Base-by-base conservation (phyloP, 345 rosid genomes). In the Eucalyptus paniculata region DNA sequence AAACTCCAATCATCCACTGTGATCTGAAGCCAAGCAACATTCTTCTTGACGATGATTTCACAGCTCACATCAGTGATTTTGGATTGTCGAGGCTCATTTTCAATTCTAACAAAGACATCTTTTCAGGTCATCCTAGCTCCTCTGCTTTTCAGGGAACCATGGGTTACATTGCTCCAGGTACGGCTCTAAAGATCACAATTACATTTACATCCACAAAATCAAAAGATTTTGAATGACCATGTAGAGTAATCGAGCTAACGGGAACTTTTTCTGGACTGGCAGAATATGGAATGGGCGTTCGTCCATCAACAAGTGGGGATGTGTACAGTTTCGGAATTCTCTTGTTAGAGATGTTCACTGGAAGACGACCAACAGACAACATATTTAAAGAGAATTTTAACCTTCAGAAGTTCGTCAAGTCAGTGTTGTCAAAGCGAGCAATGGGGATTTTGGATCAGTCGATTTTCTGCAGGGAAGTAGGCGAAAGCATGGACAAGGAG, bases 1-100 rank as follows among this genome's bases (percentile, higher is more conserved):
- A 0, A 12, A 50, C 50, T 32, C 44, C 90, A 2, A 44, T 89
- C 40, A 45, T 65, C 47, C 90, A 89, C 77, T 54, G 90, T 18
- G 88, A 89, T 86, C 88, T 89, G 23, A 89, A 89, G 86, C 86
- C 88, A 24, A 89, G 90, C 88, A 89, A 89, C 19, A 51, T 89
- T 47, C 56, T 89, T 12, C 90, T 89, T 28, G 37, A 54, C 14
- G 24, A 30, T 86, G 88, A 72, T 45, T 45, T 87, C 60, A 87
- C 50, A 15, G 77, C 88, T 21, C 50, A 87, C 1, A 15, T 87
- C 19, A 44, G 88, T 34, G 88, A 50, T 87, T 87, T 87, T 24
- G 88, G 88, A 40, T 60, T 87, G n/a, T 56, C 88, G 7, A 87
- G 69, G 88, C 45, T 87, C 30, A 40, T 87, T 11, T 56, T 42